Conservation (phyloP, 208 protist genomes). For the Leishmania tropica region DNA sequence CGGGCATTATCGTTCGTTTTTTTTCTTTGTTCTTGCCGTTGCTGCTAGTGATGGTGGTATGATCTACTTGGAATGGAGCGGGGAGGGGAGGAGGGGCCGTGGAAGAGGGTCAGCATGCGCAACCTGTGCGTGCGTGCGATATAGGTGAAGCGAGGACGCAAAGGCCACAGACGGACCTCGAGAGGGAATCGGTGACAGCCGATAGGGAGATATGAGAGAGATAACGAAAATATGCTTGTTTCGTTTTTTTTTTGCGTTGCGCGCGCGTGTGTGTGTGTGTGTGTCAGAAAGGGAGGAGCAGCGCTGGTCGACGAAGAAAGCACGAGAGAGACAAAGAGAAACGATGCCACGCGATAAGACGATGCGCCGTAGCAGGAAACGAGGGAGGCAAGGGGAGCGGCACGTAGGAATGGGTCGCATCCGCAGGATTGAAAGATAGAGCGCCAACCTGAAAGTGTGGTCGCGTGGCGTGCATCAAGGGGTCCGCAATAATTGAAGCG, state of each 20-base stretch:
- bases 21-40: not conserved
- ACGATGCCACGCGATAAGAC: not conserved
- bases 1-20: slow-evolving; percentile 25
- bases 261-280: no score
- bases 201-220: not conserved
- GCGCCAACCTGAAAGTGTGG: not conserved
- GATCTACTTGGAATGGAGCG: not conserved
- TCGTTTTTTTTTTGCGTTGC: not conserved
- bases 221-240: not conserved
- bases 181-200: not conserved
- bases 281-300: not conserved
- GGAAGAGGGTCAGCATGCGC: not conserved
- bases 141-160: not conserved
- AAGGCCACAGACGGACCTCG: not conserved
- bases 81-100: not conserved
- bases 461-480: not conserved
- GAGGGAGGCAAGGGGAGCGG: not conserved
- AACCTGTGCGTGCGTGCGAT: not conserved
- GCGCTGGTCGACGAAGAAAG: not conserved
- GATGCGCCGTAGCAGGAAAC: not conserved
- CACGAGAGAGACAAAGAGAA: not conserved
- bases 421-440: not conserved
- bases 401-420: not conserved
- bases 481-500: not conserved
- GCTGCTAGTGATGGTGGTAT: not conserved